Percentiles rank a stretch among this genome's conserved stretches.
phyloP scores from a whole-genome alignment of 2,329 filamentous ascomycete genomes.

The Colletotrichum coccodes region DNA sequence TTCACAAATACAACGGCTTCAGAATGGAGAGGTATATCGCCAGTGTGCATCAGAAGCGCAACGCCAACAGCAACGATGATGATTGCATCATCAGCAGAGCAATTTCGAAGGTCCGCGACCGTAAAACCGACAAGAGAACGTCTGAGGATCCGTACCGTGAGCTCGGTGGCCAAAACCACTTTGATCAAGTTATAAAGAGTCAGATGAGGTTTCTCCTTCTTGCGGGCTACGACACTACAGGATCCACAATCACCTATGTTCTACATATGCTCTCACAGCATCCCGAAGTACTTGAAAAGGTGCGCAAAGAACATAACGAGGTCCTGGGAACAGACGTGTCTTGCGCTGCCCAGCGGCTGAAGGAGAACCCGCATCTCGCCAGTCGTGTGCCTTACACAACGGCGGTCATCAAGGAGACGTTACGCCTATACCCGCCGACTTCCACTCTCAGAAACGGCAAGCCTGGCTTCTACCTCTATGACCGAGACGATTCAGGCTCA shows the following conservation, averaged over 20 bases:
- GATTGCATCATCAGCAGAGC: constrained; percentile 13
- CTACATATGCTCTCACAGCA: constrained; percentile 36
- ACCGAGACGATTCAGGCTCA: not conserved
- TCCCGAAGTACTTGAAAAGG: constrained; percentile 34
- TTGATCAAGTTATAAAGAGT: constrained; percentile 1
- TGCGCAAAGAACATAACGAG: constrained; percentile 44
- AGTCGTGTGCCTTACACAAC: constrained; percentile 62
- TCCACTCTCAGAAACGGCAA: constrained; percentile 39
- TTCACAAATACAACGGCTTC: constrained; percentile 19
- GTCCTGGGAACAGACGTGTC: constrained; percentile 56
- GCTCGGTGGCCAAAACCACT: constrained; percentile 5
- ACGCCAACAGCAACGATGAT: not conserved
- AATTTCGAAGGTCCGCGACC: not conserved
- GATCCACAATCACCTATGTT: constrained; percentile 39
- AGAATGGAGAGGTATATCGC: constrained; percentile 16
- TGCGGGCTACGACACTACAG: constrained; percentile 46
- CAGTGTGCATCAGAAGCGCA: not conserved
- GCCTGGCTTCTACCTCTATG: not conserved
- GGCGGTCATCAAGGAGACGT: constrained; percentile 50
- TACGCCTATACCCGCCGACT: constrained; percentile 46
- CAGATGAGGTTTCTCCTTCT: constrained; percentile 46
- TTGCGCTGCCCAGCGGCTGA: constrained; percentile 49
- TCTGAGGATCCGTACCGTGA: not conserved
- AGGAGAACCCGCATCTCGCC: constrained; percentile 54
- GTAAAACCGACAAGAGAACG: not conserved